Percentiles rank a stretch among this genome's conserved stretches.
Conservation (phyloP, 257 asterid genomes). For the Capsicum pubescens region DNA sequence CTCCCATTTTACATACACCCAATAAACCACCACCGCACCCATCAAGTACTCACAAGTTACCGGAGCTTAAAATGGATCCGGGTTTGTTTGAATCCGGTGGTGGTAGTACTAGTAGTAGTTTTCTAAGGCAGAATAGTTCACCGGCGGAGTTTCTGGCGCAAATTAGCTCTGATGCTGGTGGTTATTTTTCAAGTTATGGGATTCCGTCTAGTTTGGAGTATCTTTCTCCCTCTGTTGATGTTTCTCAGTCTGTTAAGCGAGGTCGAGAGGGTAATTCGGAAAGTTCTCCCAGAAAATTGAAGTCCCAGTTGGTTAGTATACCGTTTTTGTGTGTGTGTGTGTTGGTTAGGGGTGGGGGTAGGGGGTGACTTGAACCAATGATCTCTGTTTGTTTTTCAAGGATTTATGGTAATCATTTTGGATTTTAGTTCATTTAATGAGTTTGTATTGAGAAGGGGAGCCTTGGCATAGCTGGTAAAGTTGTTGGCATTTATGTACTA, state of each 20-base stretch:
- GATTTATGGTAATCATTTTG: not conserved
- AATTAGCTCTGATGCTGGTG: constrained; percentile 50
- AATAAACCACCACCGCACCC: constrained; percentile 46
- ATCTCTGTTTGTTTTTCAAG: not conserved
- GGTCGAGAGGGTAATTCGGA: constrained; percentile 63
- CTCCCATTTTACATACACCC: constrained; percentile 6
- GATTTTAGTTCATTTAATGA: not conserved
- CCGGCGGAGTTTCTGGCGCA: constrained; percentile 82
- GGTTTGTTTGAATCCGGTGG: constrained; percentile 60
- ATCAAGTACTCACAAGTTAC: constrained; percentile 29
- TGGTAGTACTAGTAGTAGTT: constrained; percentile 39
- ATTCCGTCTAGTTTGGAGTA: constrained; percentile 59
- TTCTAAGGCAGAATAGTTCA: constrained; percentile 86
- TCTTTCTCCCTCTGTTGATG: constrained; percentile 42
- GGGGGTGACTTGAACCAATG: not conserved
- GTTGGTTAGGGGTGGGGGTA: too few species aligned
- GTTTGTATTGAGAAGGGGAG: not conserved
- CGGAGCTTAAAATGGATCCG: constrained; percentile 45
- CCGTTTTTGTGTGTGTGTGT: too few species aligned
- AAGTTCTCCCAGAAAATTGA: constrained; percentile 43
- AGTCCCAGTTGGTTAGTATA: constrained; percentile 30
- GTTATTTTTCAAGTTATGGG: constrained; percentile 65
- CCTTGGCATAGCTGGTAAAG: too few species aligned
- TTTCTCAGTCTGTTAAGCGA: constrained; percentile 56
- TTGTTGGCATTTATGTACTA: too few species aligned